phyloP scores from a whole-genome alignment of 2,329 filamentous ascomycete genomes.

The Didymellaceae sp. region DNA sequence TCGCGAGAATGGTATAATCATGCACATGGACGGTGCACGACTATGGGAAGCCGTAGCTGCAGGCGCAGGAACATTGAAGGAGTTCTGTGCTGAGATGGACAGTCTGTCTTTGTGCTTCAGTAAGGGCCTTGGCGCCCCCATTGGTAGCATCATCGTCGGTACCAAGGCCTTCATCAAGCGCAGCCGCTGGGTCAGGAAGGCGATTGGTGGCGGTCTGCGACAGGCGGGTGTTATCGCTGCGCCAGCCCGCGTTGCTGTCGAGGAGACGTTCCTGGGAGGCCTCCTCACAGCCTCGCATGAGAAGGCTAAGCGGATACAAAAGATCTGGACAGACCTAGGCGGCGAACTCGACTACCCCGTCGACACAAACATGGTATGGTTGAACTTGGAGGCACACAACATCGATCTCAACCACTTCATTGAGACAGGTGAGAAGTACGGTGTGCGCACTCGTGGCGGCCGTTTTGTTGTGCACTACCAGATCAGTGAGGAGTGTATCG shows the following conservation, averaged over 20 bases:
- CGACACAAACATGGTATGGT: slow-evolving; percentile 93
- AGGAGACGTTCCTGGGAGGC: slow-evolving; percentile 78
- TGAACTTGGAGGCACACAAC: slow-evolving; percentile 71
- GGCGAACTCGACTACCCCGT: slow-evolving; percentile 72
- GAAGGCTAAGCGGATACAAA: slow-evolving; percentile 67
- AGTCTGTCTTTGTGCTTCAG: slow-evolving; percentile 80
- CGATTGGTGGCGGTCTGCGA: slow-evolving; percentile 78
- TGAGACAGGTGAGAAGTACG: slow-evolving; percentile 62
- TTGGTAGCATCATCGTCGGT: slow-evolving; percentile 76
- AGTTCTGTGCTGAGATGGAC: slow-evolving; percentile 74
- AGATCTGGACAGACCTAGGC: slow-evolving; percentile 72
- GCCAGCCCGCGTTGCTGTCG: slow-evolving; percentile 76
- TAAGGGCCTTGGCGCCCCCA: slow-evolving; percentile 81
- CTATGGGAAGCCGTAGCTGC: slow-evolving; percentile 82
- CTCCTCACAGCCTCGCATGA: slow-evolving; percentile 66
- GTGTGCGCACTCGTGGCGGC: slow-evolving; percentile 63
- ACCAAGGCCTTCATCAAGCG: slow-evolving; percentile 66
- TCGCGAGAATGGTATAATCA: slow-evolving; percentile 65
- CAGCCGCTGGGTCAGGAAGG: slow-evolving; percentile 78
- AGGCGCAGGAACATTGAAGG: slow-evolving; percentile 69
- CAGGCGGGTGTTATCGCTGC: slow-evolving; percentile 79
- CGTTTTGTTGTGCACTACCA: slow-evolving; percentile 75
- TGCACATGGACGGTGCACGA: slow-evolving; percentile 81
- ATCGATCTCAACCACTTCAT: slow-evolving; percentile 61
- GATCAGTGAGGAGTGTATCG: slow-evolving; percentile 69